Evolutionary conservation across 208 protist genomes (phyloP), one percentile per base, ranked within the genome.

Genomic region (Acanthamoeba royreba): DNA sequence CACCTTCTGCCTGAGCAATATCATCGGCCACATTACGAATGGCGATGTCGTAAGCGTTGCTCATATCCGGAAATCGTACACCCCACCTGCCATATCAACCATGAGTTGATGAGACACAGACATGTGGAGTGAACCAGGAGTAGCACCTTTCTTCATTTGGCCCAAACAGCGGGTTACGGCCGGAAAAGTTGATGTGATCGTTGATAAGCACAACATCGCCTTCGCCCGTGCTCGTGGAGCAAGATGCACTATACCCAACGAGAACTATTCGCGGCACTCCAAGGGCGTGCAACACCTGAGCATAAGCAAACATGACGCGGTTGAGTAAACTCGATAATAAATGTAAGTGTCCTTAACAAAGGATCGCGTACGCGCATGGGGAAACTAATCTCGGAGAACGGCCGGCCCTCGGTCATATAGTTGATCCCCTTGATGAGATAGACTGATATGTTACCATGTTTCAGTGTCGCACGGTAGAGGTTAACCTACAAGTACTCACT

Each of bases 161-260:
- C 2, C 92, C 92, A 49, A 91, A 94, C 15, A 94, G 81, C 43
- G 92, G 92, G 42, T 94, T 94, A 31, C 92, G 61, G 11, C 92
- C 92, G 42, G 61, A 79, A 42, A 94, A 72, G 38, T 89, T 92
- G 61, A 94, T 31, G 38, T 94, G 92, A 35, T 94, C 92, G 38
- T 33, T 52, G 61, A 88, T 19, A 13, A 91, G 31, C 31, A 94
- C n/a, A 7, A 66, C 15, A 35, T 91, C 81, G 40, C 47, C 40
- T 13, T 19, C 7, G 22, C 33, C 7, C 15, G 33, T 40, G 28
- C 5, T 17, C 43, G 40, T 13, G 13, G 45, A 43, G 53, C 85
- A 91, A 28, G 52, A 31, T 5, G 55, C 85, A 22, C 35, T 49
- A 2, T 28, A n/a, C 7, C 55, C 35, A 17, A 45, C 85, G 5